Base-by-base conservation (phyloP, 2,329 filamentous ascomycete species). In the Cercospora sesami region DNA sequence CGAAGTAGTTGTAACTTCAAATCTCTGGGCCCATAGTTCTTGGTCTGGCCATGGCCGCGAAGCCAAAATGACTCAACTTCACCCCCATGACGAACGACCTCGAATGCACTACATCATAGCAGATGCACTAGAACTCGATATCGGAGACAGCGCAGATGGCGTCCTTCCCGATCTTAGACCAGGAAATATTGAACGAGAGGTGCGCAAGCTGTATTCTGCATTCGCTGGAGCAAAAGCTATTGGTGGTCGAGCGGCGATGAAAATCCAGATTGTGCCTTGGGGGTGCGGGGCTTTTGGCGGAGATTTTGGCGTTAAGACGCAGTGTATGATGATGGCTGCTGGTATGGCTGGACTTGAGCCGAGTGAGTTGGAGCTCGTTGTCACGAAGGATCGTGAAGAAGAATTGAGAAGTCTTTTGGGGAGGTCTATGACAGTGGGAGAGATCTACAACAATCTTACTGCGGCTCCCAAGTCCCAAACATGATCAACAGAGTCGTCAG, bases 261-360 rank as follows among this genome's bases (percentile, higher is more conserved):
- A 26, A 30, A 60, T 68, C 16, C 48, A 68, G 59, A 62, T 69
- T 28, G 65, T 63, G 33, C 65, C 68, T 23, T 68, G 69, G 65
- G 67, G 63, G 18, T 68, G 69, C 23, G 65, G 61, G 6, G 61
- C 67, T 10, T 68, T 67, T 42, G 65, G 69, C 4, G 69, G 62
- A 14, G 39, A 51, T 26, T 21, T 67, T 21, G 23, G 57, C n/a
- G 31, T 64, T 55, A 69, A 69, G 30, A 45, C 60, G 42, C 62
- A 59, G 51, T 67, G 62, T 21, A 71, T 69, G 65, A 68, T 65
- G 53, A 69, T 69, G 62, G 67, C 67, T 48, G 69, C 61, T 51
- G 63, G 45, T 12, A 26, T 68, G n/a, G 68, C 65, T 21, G 65
- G 62, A 9, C n/a, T 69, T 5, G 48, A 60, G 16, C 8, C 18